Evolutionary conservation across 306 rosid genomes (phyloP).

Genomic region (Hylodesmum podocarpum): DNA sequence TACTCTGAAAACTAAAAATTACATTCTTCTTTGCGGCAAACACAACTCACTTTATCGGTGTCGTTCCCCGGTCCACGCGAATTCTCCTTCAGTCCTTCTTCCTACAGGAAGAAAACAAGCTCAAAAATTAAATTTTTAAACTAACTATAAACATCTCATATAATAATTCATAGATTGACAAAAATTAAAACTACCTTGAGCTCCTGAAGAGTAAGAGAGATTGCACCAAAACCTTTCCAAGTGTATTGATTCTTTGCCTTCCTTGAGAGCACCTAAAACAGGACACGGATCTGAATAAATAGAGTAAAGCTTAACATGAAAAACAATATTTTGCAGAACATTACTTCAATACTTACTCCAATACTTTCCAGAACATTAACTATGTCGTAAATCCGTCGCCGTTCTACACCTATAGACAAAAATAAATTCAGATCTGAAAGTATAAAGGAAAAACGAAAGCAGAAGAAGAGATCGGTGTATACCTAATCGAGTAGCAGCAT

Average conservation of each 20-base stretch:
- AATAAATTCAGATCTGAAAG: neutral
- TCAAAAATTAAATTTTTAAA: neutral
- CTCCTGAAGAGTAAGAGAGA: slow-evolving; percentile 56
- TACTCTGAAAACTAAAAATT: neutral
- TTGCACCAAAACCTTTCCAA: slow-evolving; percentile 86
- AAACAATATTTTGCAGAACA: slow-evolving; percentile 74
- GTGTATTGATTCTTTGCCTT: slow-evolving; percentile 87
- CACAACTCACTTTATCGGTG: slow-evolving; percentile 44
- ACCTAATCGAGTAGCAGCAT: slow-evolving; percentile 88
- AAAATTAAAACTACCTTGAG: slow-evolving; percentile 52
- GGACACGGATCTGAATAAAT: neutral
- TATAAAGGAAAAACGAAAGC: neutral
- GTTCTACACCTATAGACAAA: slow-evolving; percentile 64
- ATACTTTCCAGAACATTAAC: slow-evolving; percentile 91
- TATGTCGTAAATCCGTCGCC: slow-evolving; percentile 92
- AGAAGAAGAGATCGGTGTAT: no score
- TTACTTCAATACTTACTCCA: no score
- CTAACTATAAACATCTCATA: neutral
- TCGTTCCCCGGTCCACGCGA: slow-evolving; percentile 41
- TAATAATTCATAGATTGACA: neutral
- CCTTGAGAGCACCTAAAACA: slow-evolving; percentile 66
- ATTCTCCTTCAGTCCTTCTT: slow-evolving; percentile 59
- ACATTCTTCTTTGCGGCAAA: no score
- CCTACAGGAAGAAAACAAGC: slow-evolving; percentile 43
- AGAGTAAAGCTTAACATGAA: neutral